Percentiles rank a stretch among this genome's conserved stretches.
phyloP scores from a whole-genome alignment of 1,284 basidiomycete genomes.

The Cryptococcus sp. region DNA sequence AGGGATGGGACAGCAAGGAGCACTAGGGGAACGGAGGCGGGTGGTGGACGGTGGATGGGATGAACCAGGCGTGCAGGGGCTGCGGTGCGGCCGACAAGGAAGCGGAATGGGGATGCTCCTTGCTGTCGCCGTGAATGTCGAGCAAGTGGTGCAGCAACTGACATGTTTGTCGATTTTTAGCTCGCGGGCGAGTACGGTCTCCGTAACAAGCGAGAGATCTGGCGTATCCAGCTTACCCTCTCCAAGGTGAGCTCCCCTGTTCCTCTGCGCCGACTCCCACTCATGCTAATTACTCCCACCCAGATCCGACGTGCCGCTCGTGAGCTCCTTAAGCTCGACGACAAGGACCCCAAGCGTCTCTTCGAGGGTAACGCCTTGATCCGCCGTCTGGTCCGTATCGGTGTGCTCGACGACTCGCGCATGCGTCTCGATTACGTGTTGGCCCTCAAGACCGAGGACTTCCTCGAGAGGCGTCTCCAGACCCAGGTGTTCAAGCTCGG shows the following conservation, averaged over 20 bases:
- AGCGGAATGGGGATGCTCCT: background rate
- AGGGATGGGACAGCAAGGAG: background rate
- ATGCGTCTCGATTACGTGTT: slow-evolving; percentile 99
- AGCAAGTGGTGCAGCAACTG: background rate
- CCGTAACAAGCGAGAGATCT: slow-evolving; percentile 99
- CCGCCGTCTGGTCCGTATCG: slow-evolving; percentile 97
- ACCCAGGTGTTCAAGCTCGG: slow-evolving; percentile 98
- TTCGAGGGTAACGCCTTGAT: slow-evolving; percentile 99
- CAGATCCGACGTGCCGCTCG: slow-evolving; percentile 98
- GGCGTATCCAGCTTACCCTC: slow-evolving; percentile 96
- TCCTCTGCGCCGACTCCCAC: background rate
- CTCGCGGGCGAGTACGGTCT: slow-evolving; percentile 99
- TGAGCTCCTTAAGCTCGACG: slow-evolving; percentile 99
- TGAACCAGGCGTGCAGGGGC: background rate
- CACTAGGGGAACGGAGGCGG: background rate
- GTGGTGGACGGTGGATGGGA: background rate
- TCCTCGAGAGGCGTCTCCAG: slow-evolving; percentile 98
- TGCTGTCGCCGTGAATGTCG: background rate
- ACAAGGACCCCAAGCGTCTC: slow-evolving; percentile 99
- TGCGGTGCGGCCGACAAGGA: background rate
- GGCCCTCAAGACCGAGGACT: slow-evolving; percentile 98
- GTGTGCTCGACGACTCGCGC: slow-evolving; percentile 97
- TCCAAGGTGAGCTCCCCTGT: slow-evolving; percentile 61
- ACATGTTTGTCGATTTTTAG: slow-evolving; percentile 50
- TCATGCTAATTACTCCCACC: background rate